Conservation (phyloP, 2,329 filamentous ascomycete genomes). For the Stagonosporopsis vannaccii region DNA sequence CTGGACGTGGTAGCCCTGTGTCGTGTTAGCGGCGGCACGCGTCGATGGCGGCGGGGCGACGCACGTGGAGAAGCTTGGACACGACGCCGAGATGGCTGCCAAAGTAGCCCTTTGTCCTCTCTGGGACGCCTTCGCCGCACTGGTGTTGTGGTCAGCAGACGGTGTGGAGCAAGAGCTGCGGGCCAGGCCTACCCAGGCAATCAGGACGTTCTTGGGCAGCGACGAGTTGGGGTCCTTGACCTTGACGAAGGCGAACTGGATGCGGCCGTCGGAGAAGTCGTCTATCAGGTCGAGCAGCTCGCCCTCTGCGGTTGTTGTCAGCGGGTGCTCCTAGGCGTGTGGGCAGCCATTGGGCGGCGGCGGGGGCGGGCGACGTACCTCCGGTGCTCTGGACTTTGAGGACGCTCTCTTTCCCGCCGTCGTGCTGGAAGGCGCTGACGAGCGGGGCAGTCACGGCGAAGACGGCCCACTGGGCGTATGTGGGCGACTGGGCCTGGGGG, state of each 20-base stretch:
- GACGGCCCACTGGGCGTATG: slow-evolving; percentile 90
- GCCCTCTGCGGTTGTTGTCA: slow-evolving; percentile 71
- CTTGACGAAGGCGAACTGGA: slow-evolving; percentile 97
- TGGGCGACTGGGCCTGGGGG: slow-evolving; percentile 71
- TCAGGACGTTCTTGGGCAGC: slow-evolving; percentile 89
- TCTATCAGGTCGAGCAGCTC: slow-evolving; percentile 90
- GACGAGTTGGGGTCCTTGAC: slow-evolving; percentile 92
- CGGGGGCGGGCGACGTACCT: slow-evolving; percentile 61
- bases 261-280: slow-evolving; percentile 94
- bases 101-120: slow-evolving; percentile 98
- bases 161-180: background rate
- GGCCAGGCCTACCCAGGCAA: slow-evolving; percentile 73
- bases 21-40: slow-evolving; percentile 27
- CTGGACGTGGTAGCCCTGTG: slow-evolving; percentile 90
- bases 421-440: slow-evolving; percentile 87
- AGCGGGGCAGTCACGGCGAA: slow-evolving; percentile 93
- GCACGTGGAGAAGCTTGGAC: slow-evolving; percentile 84
- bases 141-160: slow-evolving; percentile 33
- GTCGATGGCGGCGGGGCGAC: slow-evolving; percentile 26
- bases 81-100: slow-evolving; percentile 91
- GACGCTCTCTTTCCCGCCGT: slow-evolving; percentile 88
- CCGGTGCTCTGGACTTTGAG: slow-evolving; percentile 93
- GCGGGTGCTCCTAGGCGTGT: background rate
- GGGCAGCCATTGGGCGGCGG: slow-evolving; percentile 9
- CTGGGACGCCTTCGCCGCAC: slow-evolving; percentile 98